Conservation (phyloP, 495 filamentous ascomycete genomes). For the Aspergillus cristatus region DNA sequence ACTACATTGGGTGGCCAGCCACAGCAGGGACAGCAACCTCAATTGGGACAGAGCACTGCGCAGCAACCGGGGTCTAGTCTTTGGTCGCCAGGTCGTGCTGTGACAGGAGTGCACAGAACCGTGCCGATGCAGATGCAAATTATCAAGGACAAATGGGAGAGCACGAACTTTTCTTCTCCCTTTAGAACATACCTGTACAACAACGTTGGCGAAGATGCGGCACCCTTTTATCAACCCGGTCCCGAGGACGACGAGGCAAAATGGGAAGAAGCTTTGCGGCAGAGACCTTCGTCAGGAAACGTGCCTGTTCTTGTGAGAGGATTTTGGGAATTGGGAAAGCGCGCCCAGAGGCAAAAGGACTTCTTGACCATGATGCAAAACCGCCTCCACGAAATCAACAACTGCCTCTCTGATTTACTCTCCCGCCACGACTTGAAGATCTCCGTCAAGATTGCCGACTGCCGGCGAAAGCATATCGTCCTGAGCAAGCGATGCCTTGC, state of each 20-base stretch:
- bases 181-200: slow-evolving; percentile 96
- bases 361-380: slow-evolving; percentile 63
- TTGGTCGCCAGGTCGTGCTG: too few relatives aligned
- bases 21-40: slow-evolving; percentile 26
- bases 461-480: slow-evolving; percentile 67
- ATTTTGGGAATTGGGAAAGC: slow-evolving; percentile 62
- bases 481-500: slow-evolving; percentile 73
- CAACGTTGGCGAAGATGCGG: slow-evolving; percentile 64
- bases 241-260: slow-evolving; percentile 69
- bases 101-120: slow-evolving; percentile 55
- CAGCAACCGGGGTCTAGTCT: slow-evolving; percentile 33
- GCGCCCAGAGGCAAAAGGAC: slow-evolving; percentile 67
- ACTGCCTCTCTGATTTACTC: slow-evolving; percentile 65
- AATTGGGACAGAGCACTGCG: slow-evolving; percentile 23
- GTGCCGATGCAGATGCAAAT: slow-evolving; percentile 76
- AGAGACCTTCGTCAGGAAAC: slow-evolving; percentile 68
- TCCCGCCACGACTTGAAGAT: slow-evolving; percentile 75
- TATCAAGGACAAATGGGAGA: slow-evolving; percentile 78
- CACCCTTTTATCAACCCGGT: slow-evolving; percentile 73
- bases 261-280: slow-evolving; percentile 88
- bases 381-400: slow-evolving; percentile 88
- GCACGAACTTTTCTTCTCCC: slow-evolving; percentile 55
- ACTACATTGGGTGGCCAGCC: slow-evolving; percentile 29
- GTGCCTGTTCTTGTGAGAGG: slow-evolving; percentile 66
- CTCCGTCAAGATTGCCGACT: slow-evolving; percentile 69